These are phyloP conservation scores for Termitomyces heimii DNA, from an alignment of 768 basidiomycete genomes.

Conservation along the genomic window DNA sequence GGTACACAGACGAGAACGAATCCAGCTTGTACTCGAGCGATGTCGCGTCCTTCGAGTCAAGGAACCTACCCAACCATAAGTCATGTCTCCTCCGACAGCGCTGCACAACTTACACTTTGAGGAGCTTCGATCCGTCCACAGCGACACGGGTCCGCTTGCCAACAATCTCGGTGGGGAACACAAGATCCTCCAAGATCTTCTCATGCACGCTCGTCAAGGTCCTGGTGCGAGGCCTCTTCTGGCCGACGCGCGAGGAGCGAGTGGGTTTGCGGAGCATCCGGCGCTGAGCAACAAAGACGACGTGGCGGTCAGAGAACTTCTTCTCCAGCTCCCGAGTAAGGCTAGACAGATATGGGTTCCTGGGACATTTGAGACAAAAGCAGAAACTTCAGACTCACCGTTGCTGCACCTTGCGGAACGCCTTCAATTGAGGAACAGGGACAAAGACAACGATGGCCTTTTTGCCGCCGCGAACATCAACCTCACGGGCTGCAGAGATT, in stretches of 20 bases:
- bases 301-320: conserved; percentile 99
- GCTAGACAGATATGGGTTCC: conserved; percentile 35
- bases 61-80: conserved; percentile 53
- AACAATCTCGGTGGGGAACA: conserved; percentile 98
- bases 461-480: conserved; percentile 98
- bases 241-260: conserved; percentile 85
- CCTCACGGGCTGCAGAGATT: conserved; percentile 97
- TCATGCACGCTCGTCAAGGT: conserved; percentile 98
- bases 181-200: conserved; percentile 97
- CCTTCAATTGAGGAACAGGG: conserved; percentile 94
- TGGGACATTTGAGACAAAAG: conserved; percentile 7
- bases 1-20: conserved; percentile 97
- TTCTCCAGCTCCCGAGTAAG: conserved; percentile 99
- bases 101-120: conserved; percentile 83
- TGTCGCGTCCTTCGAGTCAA: conserved; percentile 97
- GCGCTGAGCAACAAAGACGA: conserved; percentile 98
- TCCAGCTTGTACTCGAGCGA: conserved; percentile 99
- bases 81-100: conserved; percentile 11
- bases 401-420: conserved; percentile 96
- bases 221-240: conserved; percentile 95
- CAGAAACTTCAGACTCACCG: conserved; percentile 49
- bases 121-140: conserved; percentile 89
- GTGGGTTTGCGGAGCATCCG: conserved; percentile 97
- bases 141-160: conserved; percentile 96
- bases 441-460: conserved; percentile 99